Conservation (phyloP, 2,329 filamentous ascomycete species). For the Dactylellina parvicollis region DNA sequence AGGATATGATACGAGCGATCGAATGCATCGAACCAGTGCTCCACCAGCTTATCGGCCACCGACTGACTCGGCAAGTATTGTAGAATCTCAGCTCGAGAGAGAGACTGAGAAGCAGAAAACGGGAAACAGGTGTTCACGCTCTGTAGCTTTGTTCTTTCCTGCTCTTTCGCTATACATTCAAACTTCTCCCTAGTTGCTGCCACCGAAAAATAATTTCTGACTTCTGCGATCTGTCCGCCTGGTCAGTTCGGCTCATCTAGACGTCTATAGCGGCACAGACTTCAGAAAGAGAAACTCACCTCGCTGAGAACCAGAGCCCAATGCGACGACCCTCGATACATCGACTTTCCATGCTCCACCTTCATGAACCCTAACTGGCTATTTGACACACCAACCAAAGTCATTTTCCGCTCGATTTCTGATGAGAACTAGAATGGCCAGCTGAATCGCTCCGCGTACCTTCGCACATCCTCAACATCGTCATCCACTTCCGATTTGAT, state of each 20-base stretch:
- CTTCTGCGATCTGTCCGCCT: conserved; percentile 76
- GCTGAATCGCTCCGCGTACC: conserved; percentile 52
- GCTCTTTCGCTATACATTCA: conserved; percentile 66
- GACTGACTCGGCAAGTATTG: conserved; percentile 81
- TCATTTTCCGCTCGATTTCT: conserved; percentile 53
- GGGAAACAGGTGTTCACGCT: conserved; percentile 68
- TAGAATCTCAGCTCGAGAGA: conserved; percentile 79
- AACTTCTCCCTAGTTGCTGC: conserved; percentile 63
- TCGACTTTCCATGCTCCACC: conserved; percentile 77
- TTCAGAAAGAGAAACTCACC: conserved; percentile 61
- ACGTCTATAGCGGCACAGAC: not conserved
- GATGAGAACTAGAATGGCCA: conserved; percentile 65
- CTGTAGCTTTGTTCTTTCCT: conserved; percentile 72
- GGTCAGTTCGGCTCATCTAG: not conserved
- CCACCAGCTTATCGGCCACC: conserved; percentile 83
- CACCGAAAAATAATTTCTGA: conserved; percentile 85
- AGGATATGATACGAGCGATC: conserved; percentile 68
- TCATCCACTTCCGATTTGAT: conserved; percentile 66
- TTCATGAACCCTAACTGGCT: conserved; percentile 73
- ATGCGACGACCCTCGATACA: conserved; percentile 82
- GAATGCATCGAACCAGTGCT: conserved; percentile 88
- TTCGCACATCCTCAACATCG: conserved; percentile 67
- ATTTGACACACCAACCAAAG: conserved; percentile 63
- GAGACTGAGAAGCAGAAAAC: conserved; percentile 75
- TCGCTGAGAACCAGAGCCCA: conserved; percentile 83